Evolutionary conservation across 352 stramenopile species (phyloP), one percentile per base, ranked within the genome.

Genomic region (Bremia lactucae): DNA sequence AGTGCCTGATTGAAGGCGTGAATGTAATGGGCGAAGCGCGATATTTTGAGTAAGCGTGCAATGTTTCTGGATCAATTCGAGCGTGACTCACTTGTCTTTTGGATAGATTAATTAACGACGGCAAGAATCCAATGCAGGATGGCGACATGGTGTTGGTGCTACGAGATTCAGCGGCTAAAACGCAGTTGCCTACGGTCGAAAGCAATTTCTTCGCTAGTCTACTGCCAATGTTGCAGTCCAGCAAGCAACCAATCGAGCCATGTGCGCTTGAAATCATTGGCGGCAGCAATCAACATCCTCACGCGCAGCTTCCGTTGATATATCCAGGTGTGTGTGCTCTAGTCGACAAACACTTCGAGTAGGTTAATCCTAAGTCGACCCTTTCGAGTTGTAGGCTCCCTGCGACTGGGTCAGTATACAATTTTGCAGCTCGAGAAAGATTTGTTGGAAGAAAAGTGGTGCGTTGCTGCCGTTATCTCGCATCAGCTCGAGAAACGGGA

Each of bases 391-490:
- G 39, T 16, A 89, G 76, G 76, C 8, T 85, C 73, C 8, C 49
- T 89, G 33, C 72, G 64, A 8, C 26, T 65, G 25, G 72, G 76
- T n/a, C 71, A 89, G 31, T 89, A 83, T 40, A 83, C 63, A 10
- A 73, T 86, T n/a, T 46, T 89, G 3, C 55, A 87, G 46, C 55
- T 89, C 0, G 71, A 75, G 34, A 74, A 75, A 55, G 52, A 67
- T 25, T 11, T 38, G 5, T 46, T 58, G 7, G 70, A 84, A 25
- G 66, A 59, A 28, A 62, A 65, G 33, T 87, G 75, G 75, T 21
- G 33, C 31, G 45, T 87, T 20, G 55, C 56, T 22, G 52, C 59
- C 7, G 55, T 71, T 34, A 68, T 65, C 6, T 68, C 64, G 9
- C 68, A 75, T 39, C 53, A 72, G 15, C 49, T 71, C 13, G 37